phyloP scores from a whole-genome alignment of 345 rosid species.

The Gynandropsis gynandra region DNA sequence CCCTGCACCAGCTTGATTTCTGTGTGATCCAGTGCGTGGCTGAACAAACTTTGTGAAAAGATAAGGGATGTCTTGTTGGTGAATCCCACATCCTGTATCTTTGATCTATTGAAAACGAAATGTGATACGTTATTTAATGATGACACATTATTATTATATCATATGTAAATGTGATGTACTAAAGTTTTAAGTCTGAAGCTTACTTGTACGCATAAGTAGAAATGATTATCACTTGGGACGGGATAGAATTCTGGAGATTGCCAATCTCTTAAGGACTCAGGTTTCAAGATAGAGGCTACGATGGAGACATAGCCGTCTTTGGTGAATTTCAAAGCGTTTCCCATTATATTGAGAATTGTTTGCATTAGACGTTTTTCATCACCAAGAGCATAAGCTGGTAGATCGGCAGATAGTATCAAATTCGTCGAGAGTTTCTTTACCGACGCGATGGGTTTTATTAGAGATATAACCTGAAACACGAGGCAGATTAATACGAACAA shows the following conservation, averaged over 20 bases:
- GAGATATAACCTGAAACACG: slow-evolving; percentile 45
- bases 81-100: slow-evolving; percentile 86
- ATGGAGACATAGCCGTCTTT: slow-evolving; percentile 74
- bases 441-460: slow-evolving; percentile 77
- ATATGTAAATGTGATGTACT: too few relatives aligned
- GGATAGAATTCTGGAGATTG: slow-evolving; percentile 61
- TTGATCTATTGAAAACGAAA: too few relatives aligned
- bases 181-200: too few relatives aligned
- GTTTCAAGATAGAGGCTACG: slow-evolving; percentile 64
- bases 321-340: slow-evolving; percentile 94
- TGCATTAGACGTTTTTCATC: slow-evolving; percentile 90
- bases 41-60: slow-evolving; percentile 66
- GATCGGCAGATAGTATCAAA: slow-evolving; percentile 59
- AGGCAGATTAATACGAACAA: not conserved
- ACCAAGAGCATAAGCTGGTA: slow-evolving; percentile 68
- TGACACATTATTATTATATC: too few relatives aligned
- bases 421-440: slow-evolving; percentile 63
- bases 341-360: slow-evolving; percentile 63
- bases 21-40: slow-evolving; percentile 42
- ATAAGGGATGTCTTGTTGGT: slow-evolving; percentile 57
- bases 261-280: slow-evolving; percentile 67
- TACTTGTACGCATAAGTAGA: slow-evolving; percentile 80
- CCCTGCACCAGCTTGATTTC: slow-evolving; percentile 49
- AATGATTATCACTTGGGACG: slow-evolving; percentile 48
- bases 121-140: too few relatives aligned